These are phyloP conservation scores for Agrostemma githago DNA, from an alignment of 148 eudicot species.

Conservation along the genomic window DNA sequence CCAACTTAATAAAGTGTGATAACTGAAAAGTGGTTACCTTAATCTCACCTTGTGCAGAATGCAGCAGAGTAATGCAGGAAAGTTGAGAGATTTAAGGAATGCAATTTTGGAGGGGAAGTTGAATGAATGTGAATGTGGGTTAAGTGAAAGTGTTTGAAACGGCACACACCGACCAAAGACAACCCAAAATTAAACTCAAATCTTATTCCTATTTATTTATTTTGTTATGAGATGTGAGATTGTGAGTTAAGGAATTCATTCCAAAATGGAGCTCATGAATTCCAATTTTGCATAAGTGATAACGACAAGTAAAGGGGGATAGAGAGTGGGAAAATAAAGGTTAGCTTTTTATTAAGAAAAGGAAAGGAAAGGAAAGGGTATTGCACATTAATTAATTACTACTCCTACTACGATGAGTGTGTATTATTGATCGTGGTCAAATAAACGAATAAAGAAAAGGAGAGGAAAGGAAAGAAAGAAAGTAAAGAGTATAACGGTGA, in stretches of 20 bases:
- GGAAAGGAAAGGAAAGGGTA: too few relatives aligned
- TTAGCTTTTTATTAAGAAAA: not conserved
- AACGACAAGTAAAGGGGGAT: not conserved
- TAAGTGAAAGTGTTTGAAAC: constrained; percentile 13
- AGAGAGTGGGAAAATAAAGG: not conserved
- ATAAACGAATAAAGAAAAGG: not conserved
- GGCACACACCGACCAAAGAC: constrained; percentile 12
- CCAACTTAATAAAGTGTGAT: too few relatives aligned
- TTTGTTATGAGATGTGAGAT: not conserved
- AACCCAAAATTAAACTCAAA: constrained; percentile 3
- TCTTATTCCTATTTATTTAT: not conserved
- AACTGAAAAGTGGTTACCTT: constrained; percentile 13
- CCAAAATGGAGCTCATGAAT: not conserved
- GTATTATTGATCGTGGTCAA: too few relatives aligned
- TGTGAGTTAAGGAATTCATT: not conserved
- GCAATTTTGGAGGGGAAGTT: too few relatives aligned
- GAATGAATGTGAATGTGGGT: constrained; percentile 14
- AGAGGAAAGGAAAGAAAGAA: too few relatives aligned
- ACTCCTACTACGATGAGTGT: too few relatives aligned
- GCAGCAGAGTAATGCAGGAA: not conserved
- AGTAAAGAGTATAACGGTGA: constrained; percentile 17
- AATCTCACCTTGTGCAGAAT: not conserved
- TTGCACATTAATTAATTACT: too few relatives aligned
- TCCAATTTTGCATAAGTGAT: not conserved
- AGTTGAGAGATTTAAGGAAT: not conserved